Evolutionary conservation across 768 basidiomycete genomes (phyloP), one percentile per base, ranked within the genome.

Genomic region (Dendrothele bispora): DNA sequence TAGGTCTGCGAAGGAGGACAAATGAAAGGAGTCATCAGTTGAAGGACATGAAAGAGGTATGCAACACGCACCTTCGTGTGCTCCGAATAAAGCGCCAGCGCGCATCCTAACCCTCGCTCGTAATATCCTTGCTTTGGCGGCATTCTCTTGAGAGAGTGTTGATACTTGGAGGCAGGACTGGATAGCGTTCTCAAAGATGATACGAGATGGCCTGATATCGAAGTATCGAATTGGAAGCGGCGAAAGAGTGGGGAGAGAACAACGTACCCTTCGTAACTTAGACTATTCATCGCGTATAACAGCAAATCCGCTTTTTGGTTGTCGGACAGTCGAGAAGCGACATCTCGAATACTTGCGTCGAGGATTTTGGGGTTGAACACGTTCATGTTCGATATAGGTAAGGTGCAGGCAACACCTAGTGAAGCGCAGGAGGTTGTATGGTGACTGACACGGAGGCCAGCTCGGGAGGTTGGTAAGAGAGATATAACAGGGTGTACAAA

Each of bases 251-350:
- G 37, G 44, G 14, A 26, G 20, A 42, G 21, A 47, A 28, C 4
- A 5, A 64, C 79, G 29, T 61, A 86, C 83, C 83, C 77, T 49
- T 91, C 84, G 39, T 77, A 72, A 43, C 84, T 81, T 50, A 95
- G 79, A 57, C 85, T 86, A 54, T 85, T 83, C 76, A 93, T 82
- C n/a, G 90, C 91, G 54, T 88, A 83, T 40, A 92, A 63, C 44
- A 91, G 68, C 29, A 88, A 73, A 48, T 84, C 84, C 17, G 77
- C 83, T 62, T 88, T 88, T 60, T 87, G 78, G 54, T 77, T 77
- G 60, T 84, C 78, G 4, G 76, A 71, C 27, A 88, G 71, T 49
- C 73, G 75, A 6, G 69, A 68, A 0, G 78, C 72, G 18, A 85
- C 80, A 56, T 88, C 84, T 38, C 82, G 84, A 57, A 87, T 83